Base-by-base conservation (phyloP, 2,329 filamentous ascomycete species). In the Alternaria viburni region DNA sequence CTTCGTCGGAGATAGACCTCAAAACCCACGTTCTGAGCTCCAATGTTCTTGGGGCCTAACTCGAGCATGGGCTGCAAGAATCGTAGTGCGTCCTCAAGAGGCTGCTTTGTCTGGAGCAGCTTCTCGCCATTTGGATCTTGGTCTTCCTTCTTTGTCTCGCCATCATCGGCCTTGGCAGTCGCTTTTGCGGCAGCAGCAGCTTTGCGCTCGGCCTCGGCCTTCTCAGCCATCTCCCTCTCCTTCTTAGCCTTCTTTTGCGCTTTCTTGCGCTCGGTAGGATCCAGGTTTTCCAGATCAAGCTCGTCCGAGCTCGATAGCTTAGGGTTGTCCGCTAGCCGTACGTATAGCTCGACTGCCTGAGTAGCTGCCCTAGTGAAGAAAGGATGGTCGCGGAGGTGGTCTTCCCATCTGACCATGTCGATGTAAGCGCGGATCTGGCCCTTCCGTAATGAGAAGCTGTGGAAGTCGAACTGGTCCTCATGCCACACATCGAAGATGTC, bases 381-480 rank as follows among this genome's bases (percentile, higher is more conserved):
- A 1, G 96, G 96, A 78, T 99, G 96, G 73, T 97, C 92, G 58
- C 93, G 90, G 47, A 98, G 82, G 65, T 90, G 89, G 77, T 99
- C 94, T 78, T 98, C 95, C 96, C 96, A 99, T 71, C 91, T 89
- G 50, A 99, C 86, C 93, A 99, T 97, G 72, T 97, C 94, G 44
- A 99, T 85, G 77, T 99, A 99, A 1, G 96, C 92, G 60, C 95
- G 87, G 64, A 98, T 93, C 85, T 97, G 95, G 13, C 96, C 96
- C 81, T 98, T 99, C 19, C 96, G 87, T n/a, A 99, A 84, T 19
- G 93, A 97, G 81, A 99, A 99, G 78, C 89, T 93, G 85, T 99
- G 96, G 84, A 99, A 99, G 79, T 99, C 96, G 74, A 98, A 97
- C 76, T 99, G 96, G 73, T 99, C 96, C 79, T 99, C 96, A 77